Conservation (phyloP, 208 protist species). For the Porcisia deanei region DNA sequence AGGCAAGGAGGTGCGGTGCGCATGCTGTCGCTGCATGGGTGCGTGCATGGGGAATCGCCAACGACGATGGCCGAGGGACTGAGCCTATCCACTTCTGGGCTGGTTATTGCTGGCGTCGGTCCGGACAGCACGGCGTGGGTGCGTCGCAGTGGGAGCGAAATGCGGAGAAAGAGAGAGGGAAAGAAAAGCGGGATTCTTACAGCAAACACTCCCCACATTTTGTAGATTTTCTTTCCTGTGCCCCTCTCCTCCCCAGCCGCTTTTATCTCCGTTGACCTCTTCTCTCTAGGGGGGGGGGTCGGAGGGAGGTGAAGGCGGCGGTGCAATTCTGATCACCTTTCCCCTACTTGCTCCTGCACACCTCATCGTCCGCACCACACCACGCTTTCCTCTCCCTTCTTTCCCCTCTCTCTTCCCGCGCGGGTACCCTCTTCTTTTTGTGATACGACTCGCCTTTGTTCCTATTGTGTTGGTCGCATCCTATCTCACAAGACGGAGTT, state of each 20-base stretch:
- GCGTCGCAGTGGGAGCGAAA: not conserved
- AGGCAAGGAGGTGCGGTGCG: too few relatives aligned
- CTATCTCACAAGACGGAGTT: not conserved
- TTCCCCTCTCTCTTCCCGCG: not conserved
- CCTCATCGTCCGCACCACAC: not conserved
- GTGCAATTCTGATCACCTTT: not conserved
- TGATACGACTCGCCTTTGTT: not conserved
- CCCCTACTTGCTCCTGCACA: not conserved
- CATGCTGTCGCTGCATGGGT: too few relatives aligned
- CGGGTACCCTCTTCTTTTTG: not conserved
- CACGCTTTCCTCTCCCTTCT: not conserved
- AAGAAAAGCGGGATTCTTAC: not conserved
- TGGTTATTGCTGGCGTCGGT: not conserved
- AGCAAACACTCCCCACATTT: not conserved
- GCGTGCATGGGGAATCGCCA: not conserved
- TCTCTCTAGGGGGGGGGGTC: not conserved
- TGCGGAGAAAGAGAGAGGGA: not conserved
- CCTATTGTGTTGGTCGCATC: not conserved
- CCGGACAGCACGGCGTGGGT: not conserved
- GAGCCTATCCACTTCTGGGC: not conserved
- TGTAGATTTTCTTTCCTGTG: not conserved
- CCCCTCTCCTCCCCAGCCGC: not conserved
- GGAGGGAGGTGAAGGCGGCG: not conserved
- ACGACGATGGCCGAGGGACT: not conserved
- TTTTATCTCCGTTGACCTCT: not conserved